Base-by-base conservation (phyloP, 192 early-diverging fungal species). In the Backusella australiensis region DNA sequence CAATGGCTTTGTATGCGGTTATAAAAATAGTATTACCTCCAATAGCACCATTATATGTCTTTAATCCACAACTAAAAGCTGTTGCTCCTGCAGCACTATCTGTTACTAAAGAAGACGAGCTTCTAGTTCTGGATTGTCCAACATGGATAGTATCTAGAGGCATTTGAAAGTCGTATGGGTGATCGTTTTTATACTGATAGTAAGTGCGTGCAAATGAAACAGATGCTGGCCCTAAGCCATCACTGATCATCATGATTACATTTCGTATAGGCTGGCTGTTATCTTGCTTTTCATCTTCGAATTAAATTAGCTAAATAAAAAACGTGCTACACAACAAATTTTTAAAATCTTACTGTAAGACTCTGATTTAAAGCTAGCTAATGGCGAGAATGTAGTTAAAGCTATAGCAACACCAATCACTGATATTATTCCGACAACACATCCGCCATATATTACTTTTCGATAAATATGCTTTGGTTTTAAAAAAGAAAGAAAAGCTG, bases 11-110 rank as follows among this genome's bases (percentile, higher is more conserved):
- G 56, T 4, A 12, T 63, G n/a, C 23, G 23, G 5, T 21, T 56
- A 63, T 68, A 75, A 44, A 35, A 32, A 23, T 53, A 46, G 15
- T 19, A 6, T 41, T 86, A 82, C 96, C 96, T 73, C 84, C 95
- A 72, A 99, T 94, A 9, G 94, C 98, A 32, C 92, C 93, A 81
- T 99, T 99, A 84, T 95, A 98, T 1, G 95, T 87, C 82, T 99
- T 99, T 34, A 90, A 77, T 15, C 86, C 91, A 81, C 97, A 98
- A 17, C 96, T 87, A 78, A 95, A 98, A 2, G 98, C 98, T 0
- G 98, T 99, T 1, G 97, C 98, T 14, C 97, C 98, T 32, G 98
- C 97, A 11, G 98, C 98, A 44, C 93, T 95, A 85, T 99, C 98
- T 0, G 98, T 99, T 6, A 99, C 89, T 36, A 98, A 84, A 46